A percentile compares a stretch with the other conserved stretches of the same genome.
Evolutionary conservation across 164 flowering plant species (phyloP).

Genomic region (Vitis labrusca): DNA sequence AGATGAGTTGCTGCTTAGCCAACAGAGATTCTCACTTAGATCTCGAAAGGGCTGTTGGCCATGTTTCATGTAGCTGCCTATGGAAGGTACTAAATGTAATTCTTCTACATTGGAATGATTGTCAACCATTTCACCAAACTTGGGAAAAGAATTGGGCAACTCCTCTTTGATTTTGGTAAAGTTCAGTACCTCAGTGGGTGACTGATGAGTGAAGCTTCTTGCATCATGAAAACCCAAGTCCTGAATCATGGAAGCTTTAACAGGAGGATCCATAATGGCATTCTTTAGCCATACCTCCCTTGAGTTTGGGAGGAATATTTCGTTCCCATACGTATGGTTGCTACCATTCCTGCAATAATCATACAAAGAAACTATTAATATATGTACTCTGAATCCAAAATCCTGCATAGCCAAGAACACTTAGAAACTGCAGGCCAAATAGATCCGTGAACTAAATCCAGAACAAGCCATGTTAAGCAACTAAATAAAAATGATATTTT

Average conservation of each 20-base stretch:
- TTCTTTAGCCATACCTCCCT: background rate
- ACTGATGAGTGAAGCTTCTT: conserved; percentile 1
- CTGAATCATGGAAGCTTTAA: conserved; percentile 5
- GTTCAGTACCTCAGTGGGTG: conserved; percentile 1
- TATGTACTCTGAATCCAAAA: too few species aligned
- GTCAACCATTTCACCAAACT: conserved; percentile 2
- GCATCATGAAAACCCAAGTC: background rate
- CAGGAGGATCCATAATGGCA: background rate
- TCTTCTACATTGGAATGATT: background rate
- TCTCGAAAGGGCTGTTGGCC: background rate
- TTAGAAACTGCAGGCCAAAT: background rate
- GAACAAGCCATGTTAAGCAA: background rate
- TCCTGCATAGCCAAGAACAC: background rate
- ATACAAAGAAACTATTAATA: background rate
- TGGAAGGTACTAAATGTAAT: conserved; percentile 1
- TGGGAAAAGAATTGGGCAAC: conserved; percentile 11
- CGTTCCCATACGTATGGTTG: background rate
- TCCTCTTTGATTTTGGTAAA: conserved; percentile 9
- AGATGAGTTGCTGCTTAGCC: conserved; percentile 6
- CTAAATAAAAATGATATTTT: background rate
- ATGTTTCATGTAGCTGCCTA: background rate
- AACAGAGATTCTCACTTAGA: background rate
- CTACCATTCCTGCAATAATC: background rate
- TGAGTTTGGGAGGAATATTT: conserved; percentile 10
- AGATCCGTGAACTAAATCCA: background rate